These are phyloP conservation scores for Cylindrodendrum hubeiense DNA, from an alignment of 2,329 filamentous ascomycete species.

Conservation along the genomic window DNA sequence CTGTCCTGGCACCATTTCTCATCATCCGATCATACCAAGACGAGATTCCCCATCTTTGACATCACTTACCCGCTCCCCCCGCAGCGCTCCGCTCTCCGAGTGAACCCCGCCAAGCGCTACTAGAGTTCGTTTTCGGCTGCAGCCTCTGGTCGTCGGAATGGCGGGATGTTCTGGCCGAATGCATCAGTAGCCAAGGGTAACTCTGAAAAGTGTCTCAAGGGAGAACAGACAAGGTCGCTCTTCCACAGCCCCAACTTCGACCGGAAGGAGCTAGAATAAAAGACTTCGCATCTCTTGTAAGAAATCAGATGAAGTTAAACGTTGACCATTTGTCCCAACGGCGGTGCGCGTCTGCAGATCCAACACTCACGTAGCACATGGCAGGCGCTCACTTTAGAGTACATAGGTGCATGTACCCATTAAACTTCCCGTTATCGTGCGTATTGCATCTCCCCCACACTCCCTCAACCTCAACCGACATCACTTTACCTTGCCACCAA, in stretches of 20 bases:
- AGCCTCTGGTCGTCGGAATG: not conserved
- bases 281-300: not conserved
- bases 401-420: not conserved
- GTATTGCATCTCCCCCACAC: conserved; percentile 16
- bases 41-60: not conserved
- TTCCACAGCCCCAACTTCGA: not conserved
- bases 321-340: not conserved
- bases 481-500: conserved; percentile 4
- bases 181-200: not conserved
- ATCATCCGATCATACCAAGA: not conserved
- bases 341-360: not conserved
- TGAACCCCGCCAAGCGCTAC: not conserved
- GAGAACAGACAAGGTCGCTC: not conserved
- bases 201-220: not conserved
- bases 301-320: not conserved
- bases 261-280: not conserved
- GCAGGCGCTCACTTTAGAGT: not conserved
- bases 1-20: not conserved
- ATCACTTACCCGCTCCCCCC: not conserved
- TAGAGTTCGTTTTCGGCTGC: not conserved
- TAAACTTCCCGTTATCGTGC: conserved; percentile 3
- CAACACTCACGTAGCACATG: not conserved
- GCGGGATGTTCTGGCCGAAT: not conserved
- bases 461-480: conserved; percentile 8
- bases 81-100: not conserved